A percentile compares a stretch with the other conserved stretches of the same genome.
Evolutionary conservation across 2,329 filamentous ascomycete genomes (phyloP).

Genomic region (Penicillium brevicompactum): DNA sequence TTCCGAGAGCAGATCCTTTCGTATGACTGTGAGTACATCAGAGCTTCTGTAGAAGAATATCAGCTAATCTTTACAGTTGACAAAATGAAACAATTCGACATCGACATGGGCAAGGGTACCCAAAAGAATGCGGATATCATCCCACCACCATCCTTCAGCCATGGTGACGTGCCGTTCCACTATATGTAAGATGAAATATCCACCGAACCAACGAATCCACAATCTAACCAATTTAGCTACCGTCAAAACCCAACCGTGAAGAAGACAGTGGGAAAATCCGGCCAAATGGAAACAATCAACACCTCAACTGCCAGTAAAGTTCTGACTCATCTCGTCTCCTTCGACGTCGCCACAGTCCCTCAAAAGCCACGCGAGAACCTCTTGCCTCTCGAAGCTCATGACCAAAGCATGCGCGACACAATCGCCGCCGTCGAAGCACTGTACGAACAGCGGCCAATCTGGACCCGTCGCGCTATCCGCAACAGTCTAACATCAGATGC

Average conservation of each 20-base stretch:
- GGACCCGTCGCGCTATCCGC: constrained; percentile 79
- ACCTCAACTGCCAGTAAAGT: constrained; percentile 60
- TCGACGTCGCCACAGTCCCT: constrained; percentile 65
- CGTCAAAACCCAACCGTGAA: constrained; percentile 81
- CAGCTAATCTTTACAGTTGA: constrained; percentile 45
- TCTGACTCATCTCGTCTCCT: constrained; percentile 61
- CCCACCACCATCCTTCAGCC: constrained; percentile 77
- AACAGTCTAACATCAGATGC: constrained; percentile 65
- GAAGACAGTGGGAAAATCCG: constrained; percentile 58
- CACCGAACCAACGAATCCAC: too few species aligned
- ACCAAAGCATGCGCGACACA: constrained; percentile 64
- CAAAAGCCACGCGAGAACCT: constrained; percentile 60
- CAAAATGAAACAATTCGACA: constrained; percentile 65
- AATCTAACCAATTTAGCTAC: constrained; percentile 57
- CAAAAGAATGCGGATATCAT: constrained; percentile 69
- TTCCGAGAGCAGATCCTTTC: constrained; percentile 72
- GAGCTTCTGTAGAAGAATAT: neutral
- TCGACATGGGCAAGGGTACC: constrained; percentile 64
- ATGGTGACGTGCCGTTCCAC: constrained; percentile 71
- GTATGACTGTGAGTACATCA: constrained; percentile 62
- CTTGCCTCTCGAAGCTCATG: constrained; percentile 50
- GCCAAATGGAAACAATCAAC: constrained; percentile 63
- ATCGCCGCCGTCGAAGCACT: constrained; percentile 65
- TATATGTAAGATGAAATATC: constrained; percentile 45
- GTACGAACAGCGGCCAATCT: constrained; percentile 76